Percentiles rank a stretch among this genome's conserved stretches.
Conservation (phyloP, 2,329 filamentous ascomycete genomes). For the Emmonsiellopsis sp. region DNA sequence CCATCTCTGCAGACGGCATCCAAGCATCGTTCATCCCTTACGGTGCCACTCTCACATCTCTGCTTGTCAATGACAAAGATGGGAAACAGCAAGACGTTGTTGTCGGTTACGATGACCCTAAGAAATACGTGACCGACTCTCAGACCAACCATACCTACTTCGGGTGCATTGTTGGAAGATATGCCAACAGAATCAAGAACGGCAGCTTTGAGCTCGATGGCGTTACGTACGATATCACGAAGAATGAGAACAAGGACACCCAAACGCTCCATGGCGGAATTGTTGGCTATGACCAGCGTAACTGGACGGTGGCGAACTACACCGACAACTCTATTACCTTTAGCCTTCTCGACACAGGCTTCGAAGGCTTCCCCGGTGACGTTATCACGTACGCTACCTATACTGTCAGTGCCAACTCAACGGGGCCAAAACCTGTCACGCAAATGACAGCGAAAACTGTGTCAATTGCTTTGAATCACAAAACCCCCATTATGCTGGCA, state of each 20-base stretch:
- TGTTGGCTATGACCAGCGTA: constrained; percentile 39
- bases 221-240: constrained; percentile 37
- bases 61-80: constrained; percentile 42
- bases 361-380: constrained; percentile 38
- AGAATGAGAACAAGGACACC: constrained; percentile 42
- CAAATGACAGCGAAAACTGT: constrained; percentile 35
- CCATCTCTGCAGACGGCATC: constrained; percentile 38
- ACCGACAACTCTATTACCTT: constrained; percentile 36
- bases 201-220: constrained; percentile 45
- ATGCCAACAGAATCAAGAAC: constrained; percentile 49
- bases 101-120: constrained; percentile 41
- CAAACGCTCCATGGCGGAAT: constrained; percentile 45
- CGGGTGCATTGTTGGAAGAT: constrained; percentile 41
- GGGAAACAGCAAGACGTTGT: constrained; percentile 41
- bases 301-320: constrained; percentile 39
- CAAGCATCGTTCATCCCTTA: constrained; percentile 40
- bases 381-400: constrained; percentile 38
- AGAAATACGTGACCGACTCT: constrained; percentile 35
- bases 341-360: constrained; percentile 33
- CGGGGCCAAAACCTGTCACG: constrained; percentile 22
- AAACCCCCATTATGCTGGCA: constrained; percentile 42
- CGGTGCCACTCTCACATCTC: constrained; percentile 37
- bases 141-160: constrained; percentile 40
- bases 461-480: constrained; percentile 35
- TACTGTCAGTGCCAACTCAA: constrained; percentile 31